Evolutionary conservation across 768 basidiomycete species (phyloP), one percentile per base, ranked within the genome.

Genomic region (Pulveroboletus ravenelii): DNA sequence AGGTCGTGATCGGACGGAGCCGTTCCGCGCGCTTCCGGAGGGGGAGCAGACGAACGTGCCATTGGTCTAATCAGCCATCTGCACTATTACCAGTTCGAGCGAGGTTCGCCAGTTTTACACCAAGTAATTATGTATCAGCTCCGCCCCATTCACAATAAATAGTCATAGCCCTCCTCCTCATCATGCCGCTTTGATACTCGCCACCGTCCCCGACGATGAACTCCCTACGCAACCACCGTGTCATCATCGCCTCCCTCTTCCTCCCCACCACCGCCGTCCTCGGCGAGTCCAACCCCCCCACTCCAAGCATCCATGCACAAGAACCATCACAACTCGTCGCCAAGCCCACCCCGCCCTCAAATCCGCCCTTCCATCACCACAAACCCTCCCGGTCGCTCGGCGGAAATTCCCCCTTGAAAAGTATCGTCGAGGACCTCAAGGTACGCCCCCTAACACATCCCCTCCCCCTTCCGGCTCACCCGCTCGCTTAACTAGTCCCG

Each of bases 221-320:
- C 63, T 83, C 87, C 34, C 78, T 89, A 62, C 76, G 84, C 48
- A 80, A 81, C 68, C 85, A 87, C 66, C 74, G 89, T 30, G 76
- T 87, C 48, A 73, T 91, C 66, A 83, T 92, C 65, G 89, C 88
- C 14, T 85, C 86, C n/a, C 81, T 91, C 51, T 90, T 92, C 64
- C 81, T 91, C 32, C 89, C 89, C 34, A 80, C 79, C 52, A 87
- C 88, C 34, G 80, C 81, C 38, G 79, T 83, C 40, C 70, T 82
- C 37, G 81, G 78, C 63, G 71, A 72, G 50, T 81, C 81, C 0
- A 65, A 70, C 13, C 77, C 78, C 0, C 60, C 79, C 1, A 81
- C 82, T 0, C 80, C 83, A 10, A 73, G 75, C 30, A 61, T 64
- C 20, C 47, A 56, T 53, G 36, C 57, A 25, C 58, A 52, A n/a